A percentile compares a stretch with the other conserved stretches of the same genome.
These are phyloP conservation scores for Coccomyxa subellipsoidea DNA, from an alignment of 163 green algal species.

Conservation along the genomic window DNA sequence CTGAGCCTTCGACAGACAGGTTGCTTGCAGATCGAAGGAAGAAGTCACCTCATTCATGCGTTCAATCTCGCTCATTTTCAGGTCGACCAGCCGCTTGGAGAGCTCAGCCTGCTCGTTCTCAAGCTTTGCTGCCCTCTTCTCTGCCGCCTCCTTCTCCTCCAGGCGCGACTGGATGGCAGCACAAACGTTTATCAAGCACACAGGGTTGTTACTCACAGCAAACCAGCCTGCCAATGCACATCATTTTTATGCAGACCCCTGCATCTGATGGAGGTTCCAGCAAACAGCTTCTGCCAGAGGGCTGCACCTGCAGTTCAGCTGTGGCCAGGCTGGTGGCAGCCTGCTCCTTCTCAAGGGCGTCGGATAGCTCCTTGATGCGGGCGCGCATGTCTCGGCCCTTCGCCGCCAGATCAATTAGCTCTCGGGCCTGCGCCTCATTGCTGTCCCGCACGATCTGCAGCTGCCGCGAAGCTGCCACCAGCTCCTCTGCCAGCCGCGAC, in stretches of 20 bases:
- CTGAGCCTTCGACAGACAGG: background rate
- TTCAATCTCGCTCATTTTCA: slow-evolving; percentile 50
- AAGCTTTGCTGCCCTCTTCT: background rate
- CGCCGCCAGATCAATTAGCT: slow-evolving; percentile 79
- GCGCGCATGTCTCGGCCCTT: slow-evolving; percentile 68
- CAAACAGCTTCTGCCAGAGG: background rate
- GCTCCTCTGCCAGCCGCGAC: slow-evolving; percentile 34
- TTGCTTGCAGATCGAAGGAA: background rate
- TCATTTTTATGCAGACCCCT: too few relatives aligned
- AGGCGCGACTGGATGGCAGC: slow-evolving; percentile 7
- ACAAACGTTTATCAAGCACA: too few relatives aligned
- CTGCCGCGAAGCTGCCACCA: slow-evolving; percentile 27
- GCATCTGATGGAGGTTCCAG: too few relatives aligned
- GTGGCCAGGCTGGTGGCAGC: background rate
- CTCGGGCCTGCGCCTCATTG: slow-evolving; percentile 43
- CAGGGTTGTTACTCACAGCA: too few relatives aligned
- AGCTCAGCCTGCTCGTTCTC: slow-evolving; percentile 48
- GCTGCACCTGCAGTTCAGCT: background rate
- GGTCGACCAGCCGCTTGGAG: slow-evolving; percentile 48
- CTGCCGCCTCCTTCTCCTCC: slow-evolving; percentile 28
- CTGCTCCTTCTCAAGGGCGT: slow-evolving; percentile 25
- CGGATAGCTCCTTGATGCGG: slow-evolving; percentile 46
- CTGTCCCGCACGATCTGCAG: slow-evolving; percentile 49
- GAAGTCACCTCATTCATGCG: slow-evolving; percentile 55
- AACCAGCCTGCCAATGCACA: too few relatives aligned